phyloP scores from a whole-genome alignment of 805 yeast species.

The Cyberlindnera maritima region DNA sequence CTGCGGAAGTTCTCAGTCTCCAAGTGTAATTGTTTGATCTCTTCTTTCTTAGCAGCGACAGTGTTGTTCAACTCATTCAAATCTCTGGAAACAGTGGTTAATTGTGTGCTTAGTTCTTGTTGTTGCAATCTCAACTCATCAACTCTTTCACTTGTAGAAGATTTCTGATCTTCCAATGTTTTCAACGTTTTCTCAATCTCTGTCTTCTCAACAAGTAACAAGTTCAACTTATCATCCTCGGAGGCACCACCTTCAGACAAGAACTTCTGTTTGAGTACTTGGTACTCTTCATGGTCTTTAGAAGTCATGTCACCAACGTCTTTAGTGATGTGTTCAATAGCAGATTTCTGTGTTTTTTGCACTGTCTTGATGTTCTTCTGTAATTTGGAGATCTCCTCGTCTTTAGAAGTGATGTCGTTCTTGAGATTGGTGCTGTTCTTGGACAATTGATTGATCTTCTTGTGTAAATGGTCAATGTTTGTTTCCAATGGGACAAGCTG shows the following conservation, averaged over 20 bases:
- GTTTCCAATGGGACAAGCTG: slow-evolving; percentile 62
- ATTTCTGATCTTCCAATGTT: slow-evolving; percentile 34
- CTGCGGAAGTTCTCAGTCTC: slow-evolving; percentile 36
- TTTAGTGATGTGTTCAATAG: slow-evolving; percentile 35
- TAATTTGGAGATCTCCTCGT: slow-evolving; percentile 37
- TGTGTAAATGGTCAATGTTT: slow-evolving; percentile 45
- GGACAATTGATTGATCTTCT: slow-evolving; percentile 45
- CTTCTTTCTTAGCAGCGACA: slow-evolving; percentile 38
- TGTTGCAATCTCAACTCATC: slow-evolving; percentile 34
- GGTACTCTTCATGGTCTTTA: slow-evolving; percentile 57
- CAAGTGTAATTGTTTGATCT: slow-evolving; percentile 39
- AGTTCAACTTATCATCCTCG: slow-evolving; percentile 48
- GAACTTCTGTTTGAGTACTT: slow-evolving; percentile 52
- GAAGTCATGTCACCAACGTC: slow-evolving; percentile 39
- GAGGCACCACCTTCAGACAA: slow-evolving; percentile 54
- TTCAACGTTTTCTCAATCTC: slow-evolving; percentile 39
- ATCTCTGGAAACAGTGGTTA: slow-evolving; percentile 21
- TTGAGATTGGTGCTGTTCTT: slow-evolving; percentile 48
- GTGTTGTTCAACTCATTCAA: slow-evolving; percentile 33
- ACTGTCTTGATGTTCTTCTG: slow-evolving; percentile 48
- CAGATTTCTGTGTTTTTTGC: slow-evolving; percentile 36
- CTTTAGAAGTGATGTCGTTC: slow-evolving; percentile 53
- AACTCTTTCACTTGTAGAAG: slow-evolving; percentile 34
- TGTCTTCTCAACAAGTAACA: slow-evolving; percentile 42
- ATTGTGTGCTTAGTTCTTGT: slow-evolving; percentile 28